phyloP scores from a whole-genome alignment of 176 grass and related monocot species.

The Rhipidocladum racemiflorum region DNA sequence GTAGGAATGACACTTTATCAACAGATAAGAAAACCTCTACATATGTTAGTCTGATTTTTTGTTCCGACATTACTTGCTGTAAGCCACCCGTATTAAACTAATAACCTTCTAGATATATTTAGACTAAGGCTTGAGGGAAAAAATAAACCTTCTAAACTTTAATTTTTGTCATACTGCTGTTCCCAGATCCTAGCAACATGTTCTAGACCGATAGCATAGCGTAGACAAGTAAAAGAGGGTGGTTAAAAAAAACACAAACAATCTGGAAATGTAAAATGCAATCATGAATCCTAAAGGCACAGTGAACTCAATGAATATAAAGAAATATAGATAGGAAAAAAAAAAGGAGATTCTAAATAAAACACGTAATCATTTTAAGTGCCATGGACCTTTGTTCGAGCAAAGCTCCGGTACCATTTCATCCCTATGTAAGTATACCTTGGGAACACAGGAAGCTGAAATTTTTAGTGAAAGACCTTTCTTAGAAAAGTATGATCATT shows the following conservation, averaged over 20 bases:
- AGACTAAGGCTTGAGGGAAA: background rate
- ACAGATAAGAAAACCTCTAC: background rate
- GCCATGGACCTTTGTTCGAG: background rate
- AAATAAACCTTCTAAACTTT: background rate
- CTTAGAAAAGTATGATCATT: background rate
- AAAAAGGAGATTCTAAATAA: background rate
- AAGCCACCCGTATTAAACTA: background rate
- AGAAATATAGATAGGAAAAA: background rate
- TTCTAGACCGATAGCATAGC: background rate
- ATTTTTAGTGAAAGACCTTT: background rate
- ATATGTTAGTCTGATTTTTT: background rate
- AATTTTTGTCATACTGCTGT: background rate
- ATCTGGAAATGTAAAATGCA: conserved; percentile 22
- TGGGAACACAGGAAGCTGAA: background rate
- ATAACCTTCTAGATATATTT: background rate
- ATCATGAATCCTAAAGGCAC: background rate
- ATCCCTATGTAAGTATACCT: conserved; percentile 1
- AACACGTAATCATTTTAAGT: conserved; percentile 2
- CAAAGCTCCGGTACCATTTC: background rate
- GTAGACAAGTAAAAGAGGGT: no score
- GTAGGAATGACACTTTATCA: background rate
- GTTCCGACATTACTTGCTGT: background rate
- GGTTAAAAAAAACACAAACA: background rate
- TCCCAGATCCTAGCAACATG: background rate
- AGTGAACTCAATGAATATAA: conserved; percentile 2